A percentile compares a stretch with the other conserved stretches of the same genome.
Evolutionary conservation across 2,329 filamentous ascomycete genomes (phyloP).

Genomic region (Phyllosticta citrichinensis): DNA sequence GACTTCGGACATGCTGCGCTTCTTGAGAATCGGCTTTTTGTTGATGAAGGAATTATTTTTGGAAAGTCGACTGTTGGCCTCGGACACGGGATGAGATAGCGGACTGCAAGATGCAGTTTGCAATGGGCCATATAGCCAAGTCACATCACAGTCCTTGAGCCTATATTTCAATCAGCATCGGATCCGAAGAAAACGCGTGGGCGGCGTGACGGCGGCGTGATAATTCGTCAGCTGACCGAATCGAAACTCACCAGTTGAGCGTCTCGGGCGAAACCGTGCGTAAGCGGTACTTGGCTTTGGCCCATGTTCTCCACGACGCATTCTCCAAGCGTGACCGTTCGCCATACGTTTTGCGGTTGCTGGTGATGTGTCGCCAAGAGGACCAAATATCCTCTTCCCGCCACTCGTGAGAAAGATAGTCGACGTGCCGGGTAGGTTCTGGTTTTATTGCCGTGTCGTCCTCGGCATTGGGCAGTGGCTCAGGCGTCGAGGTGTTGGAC

Average conservation of each 20-base stretch:
- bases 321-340: conserved; percentile 83
- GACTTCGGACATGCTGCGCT: conserved; percentile 89
- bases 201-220: neutral
- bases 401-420: conserved; percentile 91
- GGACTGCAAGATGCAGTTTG: conserved; percentile 57
- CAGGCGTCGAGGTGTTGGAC: conserved; percentile 46
- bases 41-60: conserved; percentile 59
- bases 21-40: conserved; percentile 92
- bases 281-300: conserved; percentile 79
- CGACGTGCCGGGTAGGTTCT: conserved; percentile 79
- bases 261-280: conserved; percentile 84
- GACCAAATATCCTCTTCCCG: conserved; percentile 94
- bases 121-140: conserved; percentile 91
- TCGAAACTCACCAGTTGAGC: conserved; percentile 69
- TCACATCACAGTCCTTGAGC: conserved; percentile 95
- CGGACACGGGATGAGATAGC: conserved; percentile 38
- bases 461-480: conserved; percentile 48
- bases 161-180: conserved; percentile 40
- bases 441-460: conserved; percentile 69
- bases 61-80: conserved; percentile 47
- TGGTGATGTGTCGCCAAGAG: conserved; percentile 88
- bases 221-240: neutral
- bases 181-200: neutral
- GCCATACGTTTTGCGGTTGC: conserved; percentile 65
- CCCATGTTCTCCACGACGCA: conserved; percentile 95